These are phyloP conservation scores for Phytophthora brassicae DNA, from an alignment of 352 stramenopile genomes.

Conservation along the genomic window DNA sequence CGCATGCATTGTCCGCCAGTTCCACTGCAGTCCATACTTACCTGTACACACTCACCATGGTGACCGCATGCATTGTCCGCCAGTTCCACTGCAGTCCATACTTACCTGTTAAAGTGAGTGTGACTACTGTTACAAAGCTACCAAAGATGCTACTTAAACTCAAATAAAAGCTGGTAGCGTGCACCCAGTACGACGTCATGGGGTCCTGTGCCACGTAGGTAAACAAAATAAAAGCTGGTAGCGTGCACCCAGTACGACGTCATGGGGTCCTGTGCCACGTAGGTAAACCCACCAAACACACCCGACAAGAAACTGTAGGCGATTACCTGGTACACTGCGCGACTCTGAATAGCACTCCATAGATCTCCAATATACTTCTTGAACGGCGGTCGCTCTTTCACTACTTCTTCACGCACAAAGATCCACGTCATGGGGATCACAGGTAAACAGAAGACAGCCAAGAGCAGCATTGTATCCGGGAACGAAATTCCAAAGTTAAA, in stretches of 20 bases:
- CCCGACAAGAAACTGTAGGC: conserved; percentile 46
- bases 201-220: conserved; percentile 48
- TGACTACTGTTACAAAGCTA: conserved; percentile 44
- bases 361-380: conserved; percentile 43
- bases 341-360: conserved; percentile 46
- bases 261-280: conserved; percentile 50
- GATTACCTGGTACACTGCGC: conserved; percentile 59
- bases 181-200: conserved; percentile 54
- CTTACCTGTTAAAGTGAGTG: conserved; percentile 45
- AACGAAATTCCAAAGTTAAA: conserved; percentile 52
- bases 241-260: conserved; percentile 53
- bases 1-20: conserved; percentile 49
- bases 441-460: conserved; percentile 41
- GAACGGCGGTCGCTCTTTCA: conserved; percentile 32
- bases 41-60: conserved; percentile 45
- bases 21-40: conserved; percentile 57
- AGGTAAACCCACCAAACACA: conserved; percentile 49
- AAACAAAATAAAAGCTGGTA: conserved; percentile 50
- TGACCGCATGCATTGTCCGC: conserved; percentile 45
- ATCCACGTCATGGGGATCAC: conserved; percentile 55
- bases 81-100: conserved; percentile 61
- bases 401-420: conserved; percentile 47
- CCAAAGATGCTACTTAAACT: conserved; percentile 48
- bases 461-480: conserved; percentile 35
- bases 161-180: conserved; percentile 49